Evolutionary conservation across 2,329 filamentous ascomycete species (phyloP).

Genomic region (Pseudocercospora musae): DNA sequence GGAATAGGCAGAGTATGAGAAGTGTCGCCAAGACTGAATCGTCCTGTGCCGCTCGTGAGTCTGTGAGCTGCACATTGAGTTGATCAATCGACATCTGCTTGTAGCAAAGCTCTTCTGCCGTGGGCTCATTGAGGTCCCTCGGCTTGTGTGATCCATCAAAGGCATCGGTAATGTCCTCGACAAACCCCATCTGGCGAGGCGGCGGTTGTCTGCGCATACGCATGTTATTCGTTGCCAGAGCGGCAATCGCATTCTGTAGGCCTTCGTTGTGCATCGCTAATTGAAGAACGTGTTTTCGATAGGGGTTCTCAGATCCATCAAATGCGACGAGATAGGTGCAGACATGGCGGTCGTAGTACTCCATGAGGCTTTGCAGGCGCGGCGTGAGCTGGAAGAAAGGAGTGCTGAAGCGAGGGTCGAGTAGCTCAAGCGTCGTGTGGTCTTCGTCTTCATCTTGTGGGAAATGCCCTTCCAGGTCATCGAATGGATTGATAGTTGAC

Average conservation of each 20-base stretch:
- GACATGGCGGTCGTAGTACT: conserved; percentile 91
- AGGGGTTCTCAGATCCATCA: conserved; percentile 81
- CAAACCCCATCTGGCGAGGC: conserved; percentile 32
- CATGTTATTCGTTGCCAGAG: conserved; percentile 82
- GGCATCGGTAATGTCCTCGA: conserved; percentile 31
- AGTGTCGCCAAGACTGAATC: conserved; percentile 87
- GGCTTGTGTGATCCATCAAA: conserved; percentile 28
- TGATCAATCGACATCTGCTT: conserved; percentile 80
- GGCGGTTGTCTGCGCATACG: conserved; percentile 74
- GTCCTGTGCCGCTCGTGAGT: conserved; percentile 69
- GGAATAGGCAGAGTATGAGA: conserved; percentile 83
- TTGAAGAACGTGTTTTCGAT: conserved; percentile 75
- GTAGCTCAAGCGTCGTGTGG: conserved; percentile 23
- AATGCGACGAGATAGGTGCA: conserved; percentile 89
- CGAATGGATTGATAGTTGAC: conserved; percentile 21
- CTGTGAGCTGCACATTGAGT: conserved; percentile 78
- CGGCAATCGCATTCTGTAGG: conserved; percentile 89
- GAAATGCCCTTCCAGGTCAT: conserved; percentile 16
- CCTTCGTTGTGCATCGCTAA: conserved; percentile 75
- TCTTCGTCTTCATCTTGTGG: conserved; percentile 24
- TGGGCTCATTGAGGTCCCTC: conserved; percentile 53
- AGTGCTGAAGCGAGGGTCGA: conserved; percentile 33
- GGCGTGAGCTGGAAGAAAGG: conserved; percentile 60
- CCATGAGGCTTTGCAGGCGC: conserved; percentile 82
- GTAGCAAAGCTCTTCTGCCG: conserved; percentile 75